Base-by-base conservation (phyloP, 768 basidiomycete genomes). In the Suillus luteus region DNA sequence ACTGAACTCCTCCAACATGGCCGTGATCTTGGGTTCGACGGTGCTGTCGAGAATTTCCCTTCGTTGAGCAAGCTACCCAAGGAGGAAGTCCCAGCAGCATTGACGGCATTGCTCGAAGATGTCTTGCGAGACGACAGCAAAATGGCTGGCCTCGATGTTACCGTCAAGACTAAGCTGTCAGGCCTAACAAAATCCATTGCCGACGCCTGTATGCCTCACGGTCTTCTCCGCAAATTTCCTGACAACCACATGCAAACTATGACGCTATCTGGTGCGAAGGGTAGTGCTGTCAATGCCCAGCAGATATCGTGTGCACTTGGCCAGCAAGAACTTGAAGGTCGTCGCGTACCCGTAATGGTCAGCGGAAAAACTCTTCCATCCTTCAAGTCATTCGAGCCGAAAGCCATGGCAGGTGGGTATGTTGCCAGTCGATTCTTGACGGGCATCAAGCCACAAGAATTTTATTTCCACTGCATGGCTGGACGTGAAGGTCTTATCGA, bases 401-500 rank as follows among this genome's bases (percentile, higher is more conserved):
- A 89, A 65, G 95, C 97, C 5, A 94, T 98, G 65, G 96, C 97
- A 14, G 97, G 97, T 71, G 97, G 97, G 9, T 99, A 96, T 75
- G 93, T 99, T 54, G 95, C 93, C 15, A 97, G 96, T 75, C 94
- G 97, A 41, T 99, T 99, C 84, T 85, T 99, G 81, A 99, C 97
- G 8, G 97, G 97, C 61, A 88, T 99, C 75, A 93, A 91, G 69
- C 97, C 97, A 0, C 97, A 99, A 74, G 97, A 99, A 76, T 99
- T 98, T 79, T 99, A 97, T 80, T 99, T 99, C 84, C 97, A 99
- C 79, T 99, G 97, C 74, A 99, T 99, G 97, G 97, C 97, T 63
- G 97, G 97, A 60, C 87, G 97, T 69, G 97, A 99, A 80, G 97
- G 97, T 72, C 85, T 99, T 44, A 99, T 99, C 71, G 97, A 99